Base-by-base conservation (phyloP, 768 basidiomycete genomes). In the Tylopilus felleus region DNA sequence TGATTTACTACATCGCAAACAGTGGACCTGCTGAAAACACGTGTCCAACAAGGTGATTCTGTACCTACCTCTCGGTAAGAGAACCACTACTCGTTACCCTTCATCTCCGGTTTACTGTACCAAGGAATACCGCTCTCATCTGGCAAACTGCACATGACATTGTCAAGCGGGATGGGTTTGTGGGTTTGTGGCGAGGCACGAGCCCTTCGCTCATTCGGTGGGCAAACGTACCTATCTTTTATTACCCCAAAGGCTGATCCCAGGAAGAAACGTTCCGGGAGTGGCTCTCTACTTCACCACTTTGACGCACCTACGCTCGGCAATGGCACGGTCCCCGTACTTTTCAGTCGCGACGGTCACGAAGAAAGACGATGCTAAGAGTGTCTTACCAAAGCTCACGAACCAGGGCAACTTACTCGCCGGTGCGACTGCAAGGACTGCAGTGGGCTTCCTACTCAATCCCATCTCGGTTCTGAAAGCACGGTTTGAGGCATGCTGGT, bases 11-110 rank as follows among this genome's bases (percentile, higher is more conserved):
- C 7, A 52, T 14, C 19, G 5, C 17, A 33, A 17, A 17, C 41
- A 92, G 90, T 96, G 59, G 94, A 97, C 73, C 75, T 96, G 22
- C 71, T 97, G 60, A 97, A 97, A 73, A 96, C 94, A n/a, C 80
- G 93, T 44, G 65, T 94, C 60, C 93, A 95, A 67, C 92, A 94
- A 70, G 83, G 84, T 49, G 86, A 89, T 69, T 79, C 79, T 7
- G 63, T 57, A 28, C 39, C 73, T 36, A 65, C 59, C 35, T 63
- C 69, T 62, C 67, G 72, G 81, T 78, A 61, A 56, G 74, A 63
- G 36, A 16, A 43, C 38, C 38, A n/a, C n/a, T n/a, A n/a, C n/a
- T n/a, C n/a, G 23, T 36, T 22, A 16, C 7, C 40, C 8, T 19
- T 21, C 14, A 17, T 41, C 13, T 25, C 44, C 57, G 23, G 55